Base-by-base conservation (phyloP, 176 grass and related monocot genomes). In the Juncus inflexus region DNA sequence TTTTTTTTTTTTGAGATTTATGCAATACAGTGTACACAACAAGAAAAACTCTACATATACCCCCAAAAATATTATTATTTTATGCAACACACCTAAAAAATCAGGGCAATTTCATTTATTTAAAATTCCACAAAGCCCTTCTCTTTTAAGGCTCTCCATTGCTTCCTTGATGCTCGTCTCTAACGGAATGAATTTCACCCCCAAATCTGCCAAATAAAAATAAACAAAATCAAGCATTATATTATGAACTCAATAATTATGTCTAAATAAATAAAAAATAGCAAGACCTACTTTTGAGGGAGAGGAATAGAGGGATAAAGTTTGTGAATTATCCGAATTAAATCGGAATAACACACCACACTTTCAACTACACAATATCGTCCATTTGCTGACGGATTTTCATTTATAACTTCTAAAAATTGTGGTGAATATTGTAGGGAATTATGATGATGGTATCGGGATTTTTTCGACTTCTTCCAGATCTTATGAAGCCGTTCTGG, bases 401-500 rank as follows among this genome's bases (percentile, higher is more conserved):
- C 67, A 70, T 55, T 56, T n/a, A n/a, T n/a, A n/a, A n/a, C n/a
- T n/a, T n/a, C n/a, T n/a, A n/a, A n/a, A n/a, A n/a, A n/a, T n/a
- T n/a, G n/a, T n/a, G n/a, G n/a, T n/a, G n/a, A n/a, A n/a, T n/a
- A n/a, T n/a, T 37, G 11, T 72, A 99, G 94, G 94, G 94, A 73
- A 92, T 99, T 78, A 99, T 99, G 94, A 99, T 92, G 88, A 69
- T 99, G 72, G 88, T 89, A 0, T 83, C 94, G 15, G 94, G 94
- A 57, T 99, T 90, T 68, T 99, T 99, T 56, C 77, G 94, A 45
- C 69, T 91, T 60, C 88, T 99, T 61, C 88, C 89, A 0, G 94
- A 99, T 35, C 89, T 99, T 76, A 87, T 88, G 1, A 99, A 89
- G 73, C 79, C 79, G 12, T 82, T 99, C 37, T 99, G 94, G 94